Evolutionary conservation across 192 early-diverging fungal species (phyloP), one percentile per base, ranked within the genome.

Genomic region (Paraglomus occultum): DNA sequence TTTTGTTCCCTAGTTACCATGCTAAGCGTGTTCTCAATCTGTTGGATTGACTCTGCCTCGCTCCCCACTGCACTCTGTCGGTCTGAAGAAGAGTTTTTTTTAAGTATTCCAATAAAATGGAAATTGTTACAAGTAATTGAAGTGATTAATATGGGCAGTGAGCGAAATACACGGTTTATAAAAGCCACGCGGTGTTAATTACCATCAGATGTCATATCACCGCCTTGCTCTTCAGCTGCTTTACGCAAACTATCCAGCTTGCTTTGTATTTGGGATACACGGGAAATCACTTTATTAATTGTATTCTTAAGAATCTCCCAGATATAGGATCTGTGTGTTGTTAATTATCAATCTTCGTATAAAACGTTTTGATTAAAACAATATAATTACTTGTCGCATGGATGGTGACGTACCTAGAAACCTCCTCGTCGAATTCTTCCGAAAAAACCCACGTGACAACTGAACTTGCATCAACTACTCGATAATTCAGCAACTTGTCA

Each of bases 401-500:
- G 10, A 51, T n/a, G 1, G 11, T 20, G 55, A 50, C 38, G 66
- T 73, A 78, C 75, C 71, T 71, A 59, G 73, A 46, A 74, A 83
- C 58, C 62, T 77, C 57, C 70, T 62, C 47, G 74, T 73, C 74
- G 60, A 81, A 40, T 73, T 71, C n/a, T 76, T 78, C 64, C 73
- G 70, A 84, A 76, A 96, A 88, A 31, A 93, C 77, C 91, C 92
- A 91, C 40, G 85, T 77, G 51, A 97, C 77, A 40, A 97, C 91
- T 11, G 88, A 85, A 51, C 79, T 79, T 14, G 94, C 90, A 63
- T 95, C 94, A 46, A 97, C 83, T 4, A 99, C 88, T 40, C 94
- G 88, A 79, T 99, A 99, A 77, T 96, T 95, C 64, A 96, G 79
- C 67, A 99, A 82, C 76, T 98, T 98, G 77, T 94, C 95, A 67